These are phyloP conservation scores for Chenopodium suecicum DNA, from an alignment of 148 eudicot genomes.

Conservation along the genomic window DNA sequence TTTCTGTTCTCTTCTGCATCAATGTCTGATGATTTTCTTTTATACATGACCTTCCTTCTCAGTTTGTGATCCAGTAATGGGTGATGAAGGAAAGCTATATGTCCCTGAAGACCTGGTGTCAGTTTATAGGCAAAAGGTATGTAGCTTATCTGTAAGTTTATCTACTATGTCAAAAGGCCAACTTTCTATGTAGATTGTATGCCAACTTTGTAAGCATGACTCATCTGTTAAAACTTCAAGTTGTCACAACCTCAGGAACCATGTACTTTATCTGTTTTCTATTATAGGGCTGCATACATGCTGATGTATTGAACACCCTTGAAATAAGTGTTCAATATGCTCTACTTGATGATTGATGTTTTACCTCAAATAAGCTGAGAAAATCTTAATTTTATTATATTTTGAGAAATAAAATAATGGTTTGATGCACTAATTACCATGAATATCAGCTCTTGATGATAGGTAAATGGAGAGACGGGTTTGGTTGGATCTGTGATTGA, in stretches of 20 bases:
- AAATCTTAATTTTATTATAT: not conserved
- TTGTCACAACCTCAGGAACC: not conserved
- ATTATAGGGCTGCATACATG: not conserved
- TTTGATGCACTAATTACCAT: not conserved
- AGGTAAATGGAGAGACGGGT: not conserved
- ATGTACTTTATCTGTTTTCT: not conserved
- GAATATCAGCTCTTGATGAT: not conserved
- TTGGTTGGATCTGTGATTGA: not conserved
- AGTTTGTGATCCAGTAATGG: slow-evolving; percentile 99
- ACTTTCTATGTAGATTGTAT: not conserved
- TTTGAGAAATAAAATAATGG: not conserved
- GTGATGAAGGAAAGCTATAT: slow-evolving; percentile 99
- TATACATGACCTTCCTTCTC: slow-evolving; percentile 15
- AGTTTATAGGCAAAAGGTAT: slow-evolving; percentile 87
- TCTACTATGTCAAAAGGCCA: slow-evolving; percentile 2
- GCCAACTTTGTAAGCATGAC: not conserved
- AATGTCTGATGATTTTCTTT: slow-evolving; percentile 3
- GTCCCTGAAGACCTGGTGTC: slow-evolving; percentile 84
- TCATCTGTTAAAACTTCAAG: not conserved
- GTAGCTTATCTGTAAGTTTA: slow-evolving; percentile 13
- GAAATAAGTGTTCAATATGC: not conserved
- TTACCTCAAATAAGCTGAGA: not conserved
- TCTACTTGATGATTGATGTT: not conserved
- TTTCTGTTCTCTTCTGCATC: not conserved
- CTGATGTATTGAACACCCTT: not conserved